These are phyloP conservation scores for Flaveria sonorensis DNA, from an alignment of 129 eudicot genomes.

Conservation along the genomic window DNA sequence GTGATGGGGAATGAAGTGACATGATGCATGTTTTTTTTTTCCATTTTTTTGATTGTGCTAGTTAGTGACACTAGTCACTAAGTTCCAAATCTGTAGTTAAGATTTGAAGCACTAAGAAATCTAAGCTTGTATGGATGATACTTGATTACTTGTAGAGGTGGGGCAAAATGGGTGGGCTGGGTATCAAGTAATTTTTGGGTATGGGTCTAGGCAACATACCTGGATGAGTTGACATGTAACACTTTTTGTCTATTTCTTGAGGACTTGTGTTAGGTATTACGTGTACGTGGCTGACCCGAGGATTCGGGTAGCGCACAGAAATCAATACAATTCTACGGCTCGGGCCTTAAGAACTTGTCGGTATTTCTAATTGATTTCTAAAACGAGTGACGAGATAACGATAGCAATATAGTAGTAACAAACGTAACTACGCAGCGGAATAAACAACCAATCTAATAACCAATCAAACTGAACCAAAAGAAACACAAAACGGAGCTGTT, in stretches of 20 bases:
- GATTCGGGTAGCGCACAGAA: too few relatives aligned
- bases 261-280: too few relatives aligned
- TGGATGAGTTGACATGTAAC: not conserved
- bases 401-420: too few relatives aligned
- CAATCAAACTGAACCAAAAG: too few relatives aligned
- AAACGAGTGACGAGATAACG: too few relatives aligned
- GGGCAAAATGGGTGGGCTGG: not conserved
- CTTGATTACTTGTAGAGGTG: not conserved
- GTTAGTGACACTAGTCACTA: not conserved
- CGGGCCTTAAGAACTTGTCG: too few relatives aligned
- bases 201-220: not conserved
- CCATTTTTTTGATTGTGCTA: not conserved
- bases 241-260: not conserved
- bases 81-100: constrained; percentile 19
- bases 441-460: too few relatives aligned
- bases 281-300: too few relatives aligned
- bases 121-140: not conserved
- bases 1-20: constrained; percentile 26
- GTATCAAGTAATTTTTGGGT: not conserved
- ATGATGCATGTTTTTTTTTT: constrained; percentile 28
- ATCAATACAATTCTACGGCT: too few relatives aligned
- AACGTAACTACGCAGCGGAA: too few relatives aligned
- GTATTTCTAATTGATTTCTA: too few relatives aligned
- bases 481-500: too few relatives aligned
- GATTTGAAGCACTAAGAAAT: constrained; percentile 2